Conservation (phyloP, 805 yeast species). For the Kuraishia piskuri region DNA sequence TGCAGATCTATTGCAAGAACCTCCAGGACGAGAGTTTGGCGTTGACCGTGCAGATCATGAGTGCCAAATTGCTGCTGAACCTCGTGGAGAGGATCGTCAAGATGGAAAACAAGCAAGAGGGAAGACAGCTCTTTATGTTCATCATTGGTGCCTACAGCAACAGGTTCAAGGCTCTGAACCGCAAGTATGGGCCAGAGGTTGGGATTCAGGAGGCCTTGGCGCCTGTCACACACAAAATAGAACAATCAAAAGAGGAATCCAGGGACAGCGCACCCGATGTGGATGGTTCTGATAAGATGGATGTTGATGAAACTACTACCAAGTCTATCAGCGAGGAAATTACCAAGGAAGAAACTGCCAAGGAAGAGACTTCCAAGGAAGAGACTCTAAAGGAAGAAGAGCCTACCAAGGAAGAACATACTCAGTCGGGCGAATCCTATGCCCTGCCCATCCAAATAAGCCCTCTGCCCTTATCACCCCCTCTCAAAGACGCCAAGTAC, state of each 20-base stretch:
- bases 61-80: constrained; percentile 83
- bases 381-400: constrained; percentile 1
- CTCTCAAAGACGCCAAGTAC: constrained; percentile 81
- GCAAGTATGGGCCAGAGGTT: constrained; percentile 59
- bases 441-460: constrained; percentile 50
- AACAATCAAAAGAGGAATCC: background rate
- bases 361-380: background rate
- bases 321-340: background rate
- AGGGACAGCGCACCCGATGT: background rate
- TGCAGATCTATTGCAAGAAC: constrained; percentile 70
- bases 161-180: constrained; percentile 67
- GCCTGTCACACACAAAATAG: too few relatives aligned
- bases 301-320: background rate
- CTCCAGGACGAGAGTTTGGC: constrained; percentile 77
- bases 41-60: constrained; percentile 89
- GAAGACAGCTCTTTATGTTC: constrained; percentile 73
- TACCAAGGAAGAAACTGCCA: background rate
- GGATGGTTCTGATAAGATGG: constrained; percentile 4
- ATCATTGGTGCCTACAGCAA: constrained; percentile 85
- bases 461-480: constrained; percentile 47
- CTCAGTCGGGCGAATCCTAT: too few relatives aligned
- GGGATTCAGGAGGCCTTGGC: too few relatives aligned
- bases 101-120: constrained; percentile 72
- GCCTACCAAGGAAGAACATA: background rate
- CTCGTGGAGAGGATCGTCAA: constrained; percentile 83